phyloP scores from a whole-genome alignment of 768 basidiomycete genomes.

The Leccinum disarticulatum region DNA sequence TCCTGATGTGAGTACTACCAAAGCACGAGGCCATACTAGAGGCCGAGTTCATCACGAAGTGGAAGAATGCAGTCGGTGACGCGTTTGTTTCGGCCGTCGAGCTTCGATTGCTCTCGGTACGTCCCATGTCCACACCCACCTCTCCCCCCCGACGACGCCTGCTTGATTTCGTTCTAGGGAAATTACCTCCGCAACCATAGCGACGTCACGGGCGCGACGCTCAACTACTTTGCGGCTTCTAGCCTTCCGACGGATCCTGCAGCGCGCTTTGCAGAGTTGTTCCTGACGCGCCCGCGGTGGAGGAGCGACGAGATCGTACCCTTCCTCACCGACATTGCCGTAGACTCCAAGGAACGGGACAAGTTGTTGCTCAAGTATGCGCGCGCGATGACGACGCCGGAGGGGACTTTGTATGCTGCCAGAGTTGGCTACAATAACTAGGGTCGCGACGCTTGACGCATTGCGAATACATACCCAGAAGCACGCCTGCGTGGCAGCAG shows the following conservation, averaged over 20 bases:
- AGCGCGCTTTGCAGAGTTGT: constrained; percentile 84
- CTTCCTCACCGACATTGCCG: constrained; percentile 78
- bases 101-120: constrained; percentile 67
- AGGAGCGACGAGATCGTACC: constrained; percentile 75
- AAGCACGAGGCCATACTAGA: constrained; percentile 62
- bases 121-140: background rate
- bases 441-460: background rate
- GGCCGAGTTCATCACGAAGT: constrained; percentile 57
- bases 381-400: constrained; percentile 66
- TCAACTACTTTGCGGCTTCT: constrained; percentile 78
- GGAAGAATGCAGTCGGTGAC: constrained; percentile 79
- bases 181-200: constrained; percentile 58
- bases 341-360: constrained; percentile 86
- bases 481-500: background rate
- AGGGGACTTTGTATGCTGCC: constrained; percentile 74
- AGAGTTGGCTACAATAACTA: constrained; percentile 59
- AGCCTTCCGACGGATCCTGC: constrained; percentile 74
- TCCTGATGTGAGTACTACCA: background rate
- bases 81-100: constrained; percentile 64
- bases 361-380: constrained; percentile 86
- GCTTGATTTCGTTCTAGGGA: constrained; percentile 41
- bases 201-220: constrained; percentile 34
- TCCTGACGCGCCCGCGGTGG: constrained; percentile 78
- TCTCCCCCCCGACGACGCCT: background rate
- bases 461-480: background rate